Evolutionary conservation across 352 stramenopile genomes (phyloP), one percentile per base, ranked within the genome.

Genomic region (Phytophthora europaea): DNA sequence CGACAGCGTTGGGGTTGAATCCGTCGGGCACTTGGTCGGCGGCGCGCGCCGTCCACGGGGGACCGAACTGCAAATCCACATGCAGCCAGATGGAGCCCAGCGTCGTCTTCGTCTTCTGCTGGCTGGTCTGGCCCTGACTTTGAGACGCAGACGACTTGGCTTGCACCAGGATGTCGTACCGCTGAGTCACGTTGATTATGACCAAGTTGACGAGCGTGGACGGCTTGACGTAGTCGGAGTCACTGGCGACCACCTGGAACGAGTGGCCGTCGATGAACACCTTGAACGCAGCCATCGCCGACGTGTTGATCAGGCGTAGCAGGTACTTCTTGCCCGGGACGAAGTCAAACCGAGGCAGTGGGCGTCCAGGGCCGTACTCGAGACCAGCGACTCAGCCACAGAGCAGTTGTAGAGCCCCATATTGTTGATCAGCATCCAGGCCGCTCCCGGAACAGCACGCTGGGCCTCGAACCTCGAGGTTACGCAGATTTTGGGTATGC

Each of bases 341-440:
- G 60, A 87, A 80, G 6, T 72, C 18, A 57, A 87, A 84, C 0
- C 65, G 67, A 54, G 78, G 59, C 12, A 76, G 47, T 15, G 75
- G 65, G 53, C 56, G 61, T 0, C 64, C 70, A n/a, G 61, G 20
- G 18, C 61, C 70, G 20, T 78, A 85, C n/a, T 75, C 69, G 1
- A 71, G 58, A 0, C 68, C 67, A 1, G 68, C 62, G 56, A 65
- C 61, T 73, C 53, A 9, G 73, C 72, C 15, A 76, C 73, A 0
- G 72, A 76, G 72, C 80, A 87, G 58, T 87, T 76, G 58, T 82
- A 84, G 12, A 67, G 75, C 2, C 80, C 80, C 38, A 77, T 43
- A 2, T 82, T 79, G 59, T 87, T 87, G 52, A 87, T 81, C 3
- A 87, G 40, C 6, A 84, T n/a, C n/a, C n/a, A n/a, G n/a, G n/a